Conservation (phyloP, 2,329 filamentous ascomycete species). For the Talaromyces marneffei region DNA sequence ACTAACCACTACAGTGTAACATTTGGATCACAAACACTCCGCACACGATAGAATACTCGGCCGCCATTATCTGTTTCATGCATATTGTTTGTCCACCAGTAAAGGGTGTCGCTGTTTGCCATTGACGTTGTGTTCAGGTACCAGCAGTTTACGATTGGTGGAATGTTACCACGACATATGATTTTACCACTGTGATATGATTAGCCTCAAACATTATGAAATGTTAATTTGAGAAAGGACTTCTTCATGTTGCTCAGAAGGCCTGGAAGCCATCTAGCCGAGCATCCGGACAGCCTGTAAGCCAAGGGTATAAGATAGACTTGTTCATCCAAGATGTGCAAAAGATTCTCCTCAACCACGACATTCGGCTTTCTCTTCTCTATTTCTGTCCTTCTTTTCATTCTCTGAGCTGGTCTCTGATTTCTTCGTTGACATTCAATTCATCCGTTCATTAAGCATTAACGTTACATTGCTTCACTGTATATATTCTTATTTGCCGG, state of each 20-base stretch:
- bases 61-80: neutral
- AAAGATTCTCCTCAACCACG: neutral
- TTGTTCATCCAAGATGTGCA: neutral
- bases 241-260: neutral
- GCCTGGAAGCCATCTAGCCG: neutral
- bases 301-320: neutral
- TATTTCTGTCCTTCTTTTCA: neutral
- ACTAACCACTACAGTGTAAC: neutral
- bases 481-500: neutral
- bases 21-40: neutral
- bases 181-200: neutral
- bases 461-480: neutral
- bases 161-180: neutral
- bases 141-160: neutral
- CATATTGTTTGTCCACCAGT: neutral
- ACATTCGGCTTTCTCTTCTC: neutral
- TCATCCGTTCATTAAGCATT: neutral
- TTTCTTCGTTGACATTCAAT: neutral
- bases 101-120: neutral
- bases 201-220: neutral
- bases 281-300: neutral
- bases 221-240: neutral
- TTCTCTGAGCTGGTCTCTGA: conserved; percentile 2
- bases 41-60: neutral
- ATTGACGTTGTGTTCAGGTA: neutral